Percentiles rank a stretch among this genome's conserved stretches.
Evolutionary conservation across 257 asterid species (phyloP).

Genomic region (Nicotiana otophora): DNA sequence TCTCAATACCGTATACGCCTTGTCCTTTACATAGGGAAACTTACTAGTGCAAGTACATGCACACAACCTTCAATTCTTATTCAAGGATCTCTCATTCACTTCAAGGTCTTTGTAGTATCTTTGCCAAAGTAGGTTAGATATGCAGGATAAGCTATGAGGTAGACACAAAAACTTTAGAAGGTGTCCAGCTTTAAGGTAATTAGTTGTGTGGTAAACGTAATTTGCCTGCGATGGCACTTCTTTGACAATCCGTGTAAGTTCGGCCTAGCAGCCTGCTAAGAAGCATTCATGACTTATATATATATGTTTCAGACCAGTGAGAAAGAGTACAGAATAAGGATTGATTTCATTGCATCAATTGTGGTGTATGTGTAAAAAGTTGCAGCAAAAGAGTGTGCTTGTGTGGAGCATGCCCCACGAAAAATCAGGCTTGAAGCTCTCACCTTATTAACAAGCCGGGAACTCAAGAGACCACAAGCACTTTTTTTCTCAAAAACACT

Average conservation of each 20-base stretch:
- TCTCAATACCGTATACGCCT: not conserved
- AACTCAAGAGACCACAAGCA: too few species aligned
- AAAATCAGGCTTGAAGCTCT: not conserved
- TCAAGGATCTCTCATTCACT: not conserved
- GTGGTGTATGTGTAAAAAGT: not conserved
- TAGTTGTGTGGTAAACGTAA: not conserved
- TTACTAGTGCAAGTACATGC: not conserved
- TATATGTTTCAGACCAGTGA: not conserved
- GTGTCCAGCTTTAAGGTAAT: not conserved
- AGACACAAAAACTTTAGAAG: not conserved
- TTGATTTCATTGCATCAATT: not conserved
- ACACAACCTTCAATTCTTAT: not conserved
- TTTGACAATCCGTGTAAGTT: not conserved
- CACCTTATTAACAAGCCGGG: not conserved
- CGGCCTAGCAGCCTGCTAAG: not conserved
- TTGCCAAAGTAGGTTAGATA: not conserved
- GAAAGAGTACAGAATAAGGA: not conserved
- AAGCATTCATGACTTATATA: not conserved
- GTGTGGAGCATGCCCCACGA: not conserved
- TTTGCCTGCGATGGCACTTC: not conserved
- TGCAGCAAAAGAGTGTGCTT: not conserved
- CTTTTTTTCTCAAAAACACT: too few species aligned
- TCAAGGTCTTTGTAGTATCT: not conserved
- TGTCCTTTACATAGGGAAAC: not conserved
- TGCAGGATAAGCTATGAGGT: not conserved